Evolutionary conservation across 2,329 filamentous ascomycete genomes (phyloP).

Genomic region (Diaporthe humulicola): DNA sequence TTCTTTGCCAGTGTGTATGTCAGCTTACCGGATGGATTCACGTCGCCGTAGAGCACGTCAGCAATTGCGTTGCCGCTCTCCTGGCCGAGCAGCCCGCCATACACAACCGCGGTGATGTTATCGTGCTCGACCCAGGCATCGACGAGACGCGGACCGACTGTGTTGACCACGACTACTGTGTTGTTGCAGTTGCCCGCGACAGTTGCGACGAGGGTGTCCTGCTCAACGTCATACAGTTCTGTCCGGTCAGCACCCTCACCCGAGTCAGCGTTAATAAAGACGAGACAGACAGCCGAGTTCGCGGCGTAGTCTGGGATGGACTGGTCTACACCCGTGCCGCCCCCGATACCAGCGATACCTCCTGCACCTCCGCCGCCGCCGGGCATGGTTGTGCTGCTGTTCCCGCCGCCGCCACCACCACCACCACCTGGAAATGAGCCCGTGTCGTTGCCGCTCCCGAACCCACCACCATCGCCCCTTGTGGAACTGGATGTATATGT

Average conservation of each 20-base stretch:
- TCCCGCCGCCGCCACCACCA: slow-evolving; percentile 1
- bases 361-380: slow-evolving; percentile 22
- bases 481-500: slow-evolving; percentile 37
- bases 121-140: slow-evolving; percentile 68
- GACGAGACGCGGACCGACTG: slow-evolving; percentile 71
- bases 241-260: slow-evolving; percentile 61
- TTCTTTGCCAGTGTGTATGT: slow-evolving; percentile 70
- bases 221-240: slow-evolving; percentile 41
- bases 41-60: slow-evolving; percentile 71
- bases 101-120: slow-evolving; percentile 73
- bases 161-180: slow-evolving; percentile 77
- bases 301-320: slow-evolving; percentile 38
- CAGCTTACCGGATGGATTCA: slow-evolving; percentile 70
- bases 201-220: slow-evolving; percentile 69
- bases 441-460: not conserved
- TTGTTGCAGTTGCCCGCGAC: slow-evolving; percentile 74
- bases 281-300: slow-evolving; percentile 57
- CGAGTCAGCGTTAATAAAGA: slow-evolving; percentile 75
- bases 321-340: slow-evolving; percentile 29
- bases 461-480: not conserved
- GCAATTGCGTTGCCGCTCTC: slow-evolving; percentile 72
- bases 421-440: slow-evolving; percentile 16
- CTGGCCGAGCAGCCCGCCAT: slow-evolving; percentile 71
- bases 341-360: slow-evolving; percentile 20
- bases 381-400: slow-evolving; percentile 16